phyloP scores from a whole-genome alignment of 78 protist genomes.

The Emiliania huxleyi region DNA sequence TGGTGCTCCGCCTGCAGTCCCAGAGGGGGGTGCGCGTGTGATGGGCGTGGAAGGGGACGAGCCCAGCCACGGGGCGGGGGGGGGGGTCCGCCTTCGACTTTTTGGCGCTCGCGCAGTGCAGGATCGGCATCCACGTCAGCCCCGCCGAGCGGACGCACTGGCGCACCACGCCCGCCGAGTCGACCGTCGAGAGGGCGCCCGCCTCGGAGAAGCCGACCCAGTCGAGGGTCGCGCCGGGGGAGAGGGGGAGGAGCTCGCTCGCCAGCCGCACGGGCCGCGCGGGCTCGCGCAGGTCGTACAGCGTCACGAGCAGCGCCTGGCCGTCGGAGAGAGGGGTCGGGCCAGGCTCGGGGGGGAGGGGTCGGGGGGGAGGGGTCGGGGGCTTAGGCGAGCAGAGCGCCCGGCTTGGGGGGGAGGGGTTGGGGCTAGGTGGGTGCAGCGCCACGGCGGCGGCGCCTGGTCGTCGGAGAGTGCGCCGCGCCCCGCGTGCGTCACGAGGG shows the following conservation, averaged over 20 bases:
- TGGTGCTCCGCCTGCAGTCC: too few species aligned
- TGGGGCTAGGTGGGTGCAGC: too few species aligned
- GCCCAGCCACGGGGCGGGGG: too few species aligned
- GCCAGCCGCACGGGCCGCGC: background rate
- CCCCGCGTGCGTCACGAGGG: background rate
- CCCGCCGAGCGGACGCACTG: background rate
- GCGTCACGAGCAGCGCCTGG: background rate
- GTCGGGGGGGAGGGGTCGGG: too few species aligned
- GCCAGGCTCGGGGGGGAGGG: background rate
- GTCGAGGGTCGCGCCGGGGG: background rate
- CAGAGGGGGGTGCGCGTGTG: too few species aligned
- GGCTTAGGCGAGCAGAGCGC: too few species aligned
- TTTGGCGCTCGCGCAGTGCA: background rate
- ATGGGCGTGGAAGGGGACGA: too few species aligned
- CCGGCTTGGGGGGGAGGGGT: too few species aligned
- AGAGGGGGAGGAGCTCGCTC: background rate
- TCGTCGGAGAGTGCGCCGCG: background rate
- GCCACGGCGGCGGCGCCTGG: background rate
- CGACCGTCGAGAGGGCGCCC: background rate
- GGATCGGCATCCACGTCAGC: background rate
- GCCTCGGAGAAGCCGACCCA: background rate
- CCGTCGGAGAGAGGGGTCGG: background rate
- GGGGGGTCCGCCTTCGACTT: background rate
- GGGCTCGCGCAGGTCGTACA: background rate
- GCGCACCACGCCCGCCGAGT: slow-evolving; percentile 1